These are phyloP conservation scores for Penicillium manginii DNA, from an alignment of 495 filamentous ascomycete genomes.

Conservation along the genomic window DNA sequence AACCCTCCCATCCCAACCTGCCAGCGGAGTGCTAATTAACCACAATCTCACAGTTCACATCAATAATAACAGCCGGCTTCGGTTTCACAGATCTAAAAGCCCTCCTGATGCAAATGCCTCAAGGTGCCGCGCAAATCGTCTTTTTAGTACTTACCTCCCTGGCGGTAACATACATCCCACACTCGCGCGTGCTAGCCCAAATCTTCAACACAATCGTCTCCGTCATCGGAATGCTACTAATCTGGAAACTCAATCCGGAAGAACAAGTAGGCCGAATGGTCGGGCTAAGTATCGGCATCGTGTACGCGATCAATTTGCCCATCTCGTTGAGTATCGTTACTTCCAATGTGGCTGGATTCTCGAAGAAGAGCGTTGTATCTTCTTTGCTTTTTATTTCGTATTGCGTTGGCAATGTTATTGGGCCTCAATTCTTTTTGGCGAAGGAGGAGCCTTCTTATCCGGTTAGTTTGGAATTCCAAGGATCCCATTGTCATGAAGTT, in stretches of 20 bases:
- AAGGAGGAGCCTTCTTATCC: conserved; percentile 39
- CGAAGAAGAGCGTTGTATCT: conserved; percentile 32
- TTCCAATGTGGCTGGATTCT: conserved; percentile 59
- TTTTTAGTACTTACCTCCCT: conserved; percentile 38
- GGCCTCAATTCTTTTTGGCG: conserved; percentile 40
- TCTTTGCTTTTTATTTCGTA: conserved; percentile 45
- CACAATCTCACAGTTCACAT: conserved; percentile 36
- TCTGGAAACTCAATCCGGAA: conserved; percentile 58
- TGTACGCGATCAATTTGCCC: conserved; percentile 58
- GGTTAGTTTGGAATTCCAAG: conserved; percentile 19
- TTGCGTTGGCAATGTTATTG: conserved; percentile 57
- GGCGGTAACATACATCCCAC: conserved; percentile 33
- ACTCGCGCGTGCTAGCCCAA: conserved; percentile 38
- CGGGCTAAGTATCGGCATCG: conserved; percentile 57
- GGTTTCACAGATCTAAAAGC: conserved; percentile 42
- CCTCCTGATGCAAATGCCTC: conserved; percentile 44
- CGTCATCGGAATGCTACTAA: conserved; percentile 61
- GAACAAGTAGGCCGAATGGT: conserved; percentile 56
- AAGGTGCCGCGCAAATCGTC: conserved; percentile 42
- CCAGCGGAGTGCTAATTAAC: not conserved
- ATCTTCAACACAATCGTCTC: conserved; percentile 34
- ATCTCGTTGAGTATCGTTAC: conserved; percentile 57
- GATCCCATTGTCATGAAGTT: no score
- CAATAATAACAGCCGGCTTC: conserved; percentile 45
- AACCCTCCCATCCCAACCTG: not conserved